Percentiles rank a stretch among this genome's conserved stretches.
These are phyloP conservation scores for Heliamphora exappendiculata DNA, from an alignment of 148 eudicot species.

Conservation along the genomic window DNA sequence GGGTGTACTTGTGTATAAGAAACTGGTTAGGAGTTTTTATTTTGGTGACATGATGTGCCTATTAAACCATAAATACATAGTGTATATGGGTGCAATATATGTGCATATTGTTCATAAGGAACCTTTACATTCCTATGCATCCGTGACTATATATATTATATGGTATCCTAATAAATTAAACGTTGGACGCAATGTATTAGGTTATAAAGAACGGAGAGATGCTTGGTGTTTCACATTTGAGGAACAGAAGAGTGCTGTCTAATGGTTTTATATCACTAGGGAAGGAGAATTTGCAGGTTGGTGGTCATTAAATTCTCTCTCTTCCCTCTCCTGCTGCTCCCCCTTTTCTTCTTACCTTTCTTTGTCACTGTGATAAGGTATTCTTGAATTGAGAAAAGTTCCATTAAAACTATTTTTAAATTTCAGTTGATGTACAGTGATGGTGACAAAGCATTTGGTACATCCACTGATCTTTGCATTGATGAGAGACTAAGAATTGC, in stretches of 20 bases:
- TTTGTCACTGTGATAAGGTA: not conserved
- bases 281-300: conserved; percentile 88
- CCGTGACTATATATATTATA: not conserved
- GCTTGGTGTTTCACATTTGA: conserved; percentile 95
- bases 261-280: conserved; percentile 86
- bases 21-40: not conserved
- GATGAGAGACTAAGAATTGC: conserved; percentile 91
- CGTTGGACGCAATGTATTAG: conserved; percentile 26
- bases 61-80: not conserved
- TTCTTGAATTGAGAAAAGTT: conserved; percentile 7
- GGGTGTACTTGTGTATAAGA: not conserved
- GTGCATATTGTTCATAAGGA: not conserved
- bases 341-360: not conserved
- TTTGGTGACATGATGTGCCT: not conserved
- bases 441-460: conserved; percentile 98
- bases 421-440: conserved; percentile 95
- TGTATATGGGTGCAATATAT: not conserved
- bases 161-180: not conserved
- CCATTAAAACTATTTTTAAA: conserved; percentile 15
- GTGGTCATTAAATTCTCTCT: conserved; percentile 8
- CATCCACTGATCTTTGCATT: conserved; percentile 82
- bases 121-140: not conserved
- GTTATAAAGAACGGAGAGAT: conserved; percentile 98
- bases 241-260: conserved; percentile 81
- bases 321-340: not conserved